phyloP scores from a whole-genome alignment of 345 rosid species.

The Eucalyptus polybractea region DNA sequence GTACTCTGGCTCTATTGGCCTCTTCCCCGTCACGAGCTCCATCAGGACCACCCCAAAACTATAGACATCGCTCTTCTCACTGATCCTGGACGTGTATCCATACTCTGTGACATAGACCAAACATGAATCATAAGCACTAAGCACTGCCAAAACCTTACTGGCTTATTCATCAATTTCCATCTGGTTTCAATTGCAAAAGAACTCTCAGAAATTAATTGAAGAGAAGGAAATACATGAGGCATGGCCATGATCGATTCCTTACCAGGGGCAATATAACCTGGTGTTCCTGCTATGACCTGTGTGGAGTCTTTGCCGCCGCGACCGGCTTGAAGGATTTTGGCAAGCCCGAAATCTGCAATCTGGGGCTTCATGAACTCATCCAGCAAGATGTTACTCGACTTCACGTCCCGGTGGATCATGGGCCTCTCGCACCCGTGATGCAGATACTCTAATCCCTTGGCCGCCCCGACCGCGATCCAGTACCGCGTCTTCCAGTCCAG shows the following conservation, averaged over 20 bases:
- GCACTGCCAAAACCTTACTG: neutral
- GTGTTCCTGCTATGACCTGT: constrained; percentile 75
- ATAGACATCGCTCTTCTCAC: constrained; percentile 86
- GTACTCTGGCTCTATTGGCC: constrained; percentile 64
- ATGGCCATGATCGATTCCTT: neutral
- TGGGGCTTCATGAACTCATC: constrained; percentile 82
- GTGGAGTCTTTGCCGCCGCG: constrained; percentile 44
- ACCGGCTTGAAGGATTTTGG: constrained; percentile 59
- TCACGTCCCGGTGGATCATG: constrained; percentile 75
- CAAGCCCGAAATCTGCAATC: constrained; percentile 94
- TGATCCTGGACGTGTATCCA: constrained; percentile 72
- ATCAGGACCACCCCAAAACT: constrained; percentile 90
- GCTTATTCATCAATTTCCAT: neutral
- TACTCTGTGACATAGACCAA: constrained; percentile 36
- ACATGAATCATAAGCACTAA: neutral
- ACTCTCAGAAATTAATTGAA: neutral
- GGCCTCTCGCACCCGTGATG: constrained; percentile 77
- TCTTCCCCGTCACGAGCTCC: constrained; percentile 83
- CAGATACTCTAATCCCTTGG: constrained; percentile 82
- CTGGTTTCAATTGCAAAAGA: neutral
- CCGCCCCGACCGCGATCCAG: constrained; percentile 75
- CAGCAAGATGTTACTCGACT: constrained; percentile 74
- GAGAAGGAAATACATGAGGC: neutral
- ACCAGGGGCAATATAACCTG: constrained; percentile 98
- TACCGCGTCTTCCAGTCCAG: constrained; percentile 83